Conservation (phyloP, 2,329 filamentous ascomycete genomes). For the Aureobasidium musti region DNA sequence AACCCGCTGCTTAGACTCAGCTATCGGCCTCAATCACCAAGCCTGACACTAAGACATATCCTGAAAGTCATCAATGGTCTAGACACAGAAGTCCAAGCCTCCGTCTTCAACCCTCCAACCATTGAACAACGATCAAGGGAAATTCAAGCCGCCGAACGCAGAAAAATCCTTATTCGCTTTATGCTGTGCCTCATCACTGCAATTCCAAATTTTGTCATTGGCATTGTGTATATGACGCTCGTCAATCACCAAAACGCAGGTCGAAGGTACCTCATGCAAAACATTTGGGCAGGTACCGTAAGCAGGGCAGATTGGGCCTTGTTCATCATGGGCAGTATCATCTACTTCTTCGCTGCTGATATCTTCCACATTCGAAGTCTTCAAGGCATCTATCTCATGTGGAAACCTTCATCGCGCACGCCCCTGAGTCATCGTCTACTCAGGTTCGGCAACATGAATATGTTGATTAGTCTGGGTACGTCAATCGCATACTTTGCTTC, state of each 20-base stretch:
- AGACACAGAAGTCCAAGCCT: constrained; percentile 66
- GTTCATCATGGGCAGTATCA: constrained; percentile 77
- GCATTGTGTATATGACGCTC: constrained; percentile 88
- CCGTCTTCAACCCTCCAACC: constrained; percentile 76
- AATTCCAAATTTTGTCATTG: constrained; percentile 82
- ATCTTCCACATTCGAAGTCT: constrained; percentile 77
- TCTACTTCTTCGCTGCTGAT: constrained; percentile 85
- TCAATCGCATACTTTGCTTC: constrained; percentile 85
- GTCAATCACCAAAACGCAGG: constrained; percentile 61
- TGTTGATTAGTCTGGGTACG: constrained; percentile 86
- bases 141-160: constrained; percentile 71
- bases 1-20: constrained; percentile 68
- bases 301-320: constrained; percentile 76
- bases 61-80: constrained; percentile 65
- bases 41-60: constrained; percentile 74
- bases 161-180: constrained; percentile 68
- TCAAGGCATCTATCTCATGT: constrained; percentile 76
- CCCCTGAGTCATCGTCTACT: constrained; percentile 76
- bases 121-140: constrained; percentile 77
- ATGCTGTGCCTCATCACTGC: constrained; percentile 67
- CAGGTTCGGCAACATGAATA: constrained; percentile 96
- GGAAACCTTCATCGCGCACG: constrained; percentile 72
- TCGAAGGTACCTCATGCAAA: constrained; percentile 67
- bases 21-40: constrained; percentile 68
- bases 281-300: constrained; percentile 67